These are phyloP conservation scores for Verticillium longisporum DNA, from an alignment of 2,329 filamentous ascomycete genomes.

Conservation along the genomic window DNA sequence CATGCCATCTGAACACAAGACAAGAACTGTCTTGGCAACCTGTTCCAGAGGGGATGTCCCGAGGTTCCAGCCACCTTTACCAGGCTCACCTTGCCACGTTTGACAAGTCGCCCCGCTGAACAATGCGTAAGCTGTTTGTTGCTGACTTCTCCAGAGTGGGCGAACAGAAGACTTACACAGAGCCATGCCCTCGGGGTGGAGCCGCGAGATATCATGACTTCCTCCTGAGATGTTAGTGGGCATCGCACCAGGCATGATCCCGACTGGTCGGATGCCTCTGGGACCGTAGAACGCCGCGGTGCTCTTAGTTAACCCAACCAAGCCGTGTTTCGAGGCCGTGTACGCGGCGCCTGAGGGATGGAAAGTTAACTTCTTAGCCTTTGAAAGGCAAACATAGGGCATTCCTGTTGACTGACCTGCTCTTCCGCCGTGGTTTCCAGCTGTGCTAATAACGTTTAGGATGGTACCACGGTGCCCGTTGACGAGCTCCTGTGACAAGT, in stretches of 20 bases:
- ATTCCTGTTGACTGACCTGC: neutral
- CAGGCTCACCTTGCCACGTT: neutral
- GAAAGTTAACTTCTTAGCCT: neutral
- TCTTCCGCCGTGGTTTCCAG: constrained; percentile 2
- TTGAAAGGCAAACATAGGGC: neutral
- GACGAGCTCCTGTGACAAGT: constrained; percentile 29
- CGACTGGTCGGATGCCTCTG: constrained; percentile 34
- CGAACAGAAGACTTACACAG: neutral
- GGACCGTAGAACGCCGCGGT: constrained; percentile 48
- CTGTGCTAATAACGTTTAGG: constrained; percentile 17
- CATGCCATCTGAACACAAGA: constrained; percentile 5
- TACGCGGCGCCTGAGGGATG: constrained; percentile 34
- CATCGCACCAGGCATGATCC: constrained; percentile 44
- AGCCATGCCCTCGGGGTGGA: neutral
- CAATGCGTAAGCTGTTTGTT: rapidly evolving
- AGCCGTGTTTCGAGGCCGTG: constrained; percentile 45
- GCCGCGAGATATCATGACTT: neutral
- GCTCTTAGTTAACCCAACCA: constrained; percentile 49
- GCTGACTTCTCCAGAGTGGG: no score
- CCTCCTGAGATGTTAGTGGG: constrained; percentile 40
- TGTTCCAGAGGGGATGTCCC: constrained; percentile 5
- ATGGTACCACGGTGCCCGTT: constrained; percentile 12
- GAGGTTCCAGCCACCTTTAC: constrained; percentile 2
- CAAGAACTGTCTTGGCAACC: constrained; percentile 6
- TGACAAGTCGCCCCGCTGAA: constrained; percentile 3